phyloP scores from a whole-genome alignment of 257 asterid species.

The Solanum piurae region DNA sequence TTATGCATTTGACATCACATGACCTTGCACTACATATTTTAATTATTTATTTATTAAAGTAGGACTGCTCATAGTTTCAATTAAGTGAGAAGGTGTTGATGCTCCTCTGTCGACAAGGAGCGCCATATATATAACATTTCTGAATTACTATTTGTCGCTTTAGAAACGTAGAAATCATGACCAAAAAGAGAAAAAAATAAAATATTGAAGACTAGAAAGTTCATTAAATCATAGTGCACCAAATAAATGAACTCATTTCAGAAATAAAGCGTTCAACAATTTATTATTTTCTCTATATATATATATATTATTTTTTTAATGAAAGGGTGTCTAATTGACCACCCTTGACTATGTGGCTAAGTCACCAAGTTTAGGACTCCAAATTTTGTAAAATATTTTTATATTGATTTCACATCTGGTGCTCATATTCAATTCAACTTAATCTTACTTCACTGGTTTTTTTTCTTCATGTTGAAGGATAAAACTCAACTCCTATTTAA shows the following conservation, averaged over 20 bases:
- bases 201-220: neutral
- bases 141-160: neutral
- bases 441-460: neutral
- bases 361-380: too few relatives aligned
- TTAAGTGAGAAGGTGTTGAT: neutral
- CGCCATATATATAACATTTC: neutral
- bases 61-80: neutral
- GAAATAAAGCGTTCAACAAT: neutral
- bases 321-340: neutral
- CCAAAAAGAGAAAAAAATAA: neutral
- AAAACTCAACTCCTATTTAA: neutral
- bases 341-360: too few relatives aligned
- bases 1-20: neutral
- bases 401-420: rapidly evolving
- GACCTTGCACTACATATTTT: neutral
- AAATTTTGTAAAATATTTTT: neutral
- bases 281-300: neutral
- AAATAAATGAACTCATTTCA: neutral
- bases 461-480: neutral
- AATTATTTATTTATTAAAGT: neutral
- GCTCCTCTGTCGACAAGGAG: neutral
- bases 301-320: too few relatives aligned
- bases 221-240: neutral
- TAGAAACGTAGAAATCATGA: neutral
- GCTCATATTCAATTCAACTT: neutral